A percentile compares a stretch with the other conserved stretches of the same genome.
Conservation (phyloP, 495 filamentous ascomycete species). For the Penicillium pancosmium region DNA sequence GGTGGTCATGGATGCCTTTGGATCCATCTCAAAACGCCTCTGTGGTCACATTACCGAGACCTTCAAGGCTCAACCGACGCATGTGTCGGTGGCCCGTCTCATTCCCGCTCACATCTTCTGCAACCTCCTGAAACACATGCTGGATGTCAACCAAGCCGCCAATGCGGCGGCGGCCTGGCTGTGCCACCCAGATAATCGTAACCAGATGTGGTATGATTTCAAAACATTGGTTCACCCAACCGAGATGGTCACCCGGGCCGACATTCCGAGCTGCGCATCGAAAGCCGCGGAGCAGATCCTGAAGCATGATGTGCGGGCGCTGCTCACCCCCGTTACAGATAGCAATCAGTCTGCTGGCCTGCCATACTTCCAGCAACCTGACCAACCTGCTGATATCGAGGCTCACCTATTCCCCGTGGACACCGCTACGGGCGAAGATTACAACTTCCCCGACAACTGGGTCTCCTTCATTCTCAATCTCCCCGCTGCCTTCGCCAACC, state of each 20-base stretch:
- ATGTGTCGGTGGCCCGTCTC: slow-evolving; percentile 83
- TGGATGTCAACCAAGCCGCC: slow-evolving; percentile 89
- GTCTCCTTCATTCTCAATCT: slow-evolving; percentile 77
- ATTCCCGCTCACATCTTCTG: slow-evolving; percentile 89
- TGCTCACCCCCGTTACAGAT: slow-evolving; percentile 57
- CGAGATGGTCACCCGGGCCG: slow-evolving; percentile 47
- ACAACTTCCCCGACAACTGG: slow-evolving; percentile 83
- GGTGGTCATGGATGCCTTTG: slow-evolving; percentile 77
- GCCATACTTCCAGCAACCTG: slow-evolving; percentile 46
- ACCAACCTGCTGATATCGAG: slow-evolving; percentile 40
- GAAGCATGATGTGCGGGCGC: slow-evolving; percentile 69
- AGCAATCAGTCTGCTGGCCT: slow-evolving; percentile 32
- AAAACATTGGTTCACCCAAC: slow-evolving; percentile 73
- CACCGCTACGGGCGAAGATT: slow-evolving; percentile 42
- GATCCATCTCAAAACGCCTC: slow-evolving; percentile 79
- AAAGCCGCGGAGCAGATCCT: slow-evolving; percentile 65
- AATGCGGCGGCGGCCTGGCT: slow-evolving; percentile 53
- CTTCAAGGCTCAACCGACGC: slow-evolving; percentile 77
- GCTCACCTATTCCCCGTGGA: slow-evolving; percentile 42
- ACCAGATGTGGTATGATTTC: slow-evolving; percentile 94
- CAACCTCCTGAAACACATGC: slow-evolving; percentile 76
- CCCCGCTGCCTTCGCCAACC: slow-evolving; percentile 72
- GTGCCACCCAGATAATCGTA: slow-evolving; percentile 50
- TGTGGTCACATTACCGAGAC: slow-evolving; percentile 74
- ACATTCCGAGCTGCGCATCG: slow-evolving; percentile 46